Conservation (phyloP, 805 yeast genomes). For the Zygosaccharomyces pseudorouxii region DNA sequence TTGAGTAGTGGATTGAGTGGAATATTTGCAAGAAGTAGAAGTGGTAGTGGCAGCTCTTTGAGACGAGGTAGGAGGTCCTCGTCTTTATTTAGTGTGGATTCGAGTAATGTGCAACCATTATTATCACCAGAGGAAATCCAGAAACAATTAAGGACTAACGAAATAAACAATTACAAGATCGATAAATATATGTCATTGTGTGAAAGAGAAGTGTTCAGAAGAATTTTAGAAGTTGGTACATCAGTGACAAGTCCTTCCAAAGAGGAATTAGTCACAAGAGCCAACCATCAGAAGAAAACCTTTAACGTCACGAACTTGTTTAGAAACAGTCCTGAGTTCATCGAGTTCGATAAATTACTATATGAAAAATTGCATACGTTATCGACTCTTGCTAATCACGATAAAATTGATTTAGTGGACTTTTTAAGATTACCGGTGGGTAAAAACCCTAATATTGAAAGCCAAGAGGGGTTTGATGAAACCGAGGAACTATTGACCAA, state of each 20-base stretch:
- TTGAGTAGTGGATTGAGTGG: constrained; percentile 35
- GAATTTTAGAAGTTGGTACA: constrained; percentile 32
- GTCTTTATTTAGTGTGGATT: constrained; percentile 29
- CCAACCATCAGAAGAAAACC: constrained; percentile 8
- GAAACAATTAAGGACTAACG: constrained; percentile 26
- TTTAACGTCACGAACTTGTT: constrained; percentile 27
- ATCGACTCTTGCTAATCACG: constrained; percentile 18
- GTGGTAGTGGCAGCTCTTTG: constrained; percentile 26
- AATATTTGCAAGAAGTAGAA: constrained; percentile 34
- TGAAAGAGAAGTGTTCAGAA: constrained; percentile 29
- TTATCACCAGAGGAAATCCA: constrained; percentile 33
- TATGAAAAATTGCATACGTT: constrained; percentile 23
- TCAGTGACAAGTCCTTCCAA: constrained; percentile 24
- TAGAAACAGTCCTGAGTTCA: constrained; percentile 32
- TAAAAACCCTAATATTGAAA: neutral
- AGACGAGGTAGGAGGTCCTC: constrained; percentile 31
- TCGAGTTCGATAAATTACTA: constrained; percentile 27
- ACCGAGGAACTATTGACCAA: constrained; percentile 18
- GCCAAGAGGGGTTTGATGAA: constrained; percentile 10
- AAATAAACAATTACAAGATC: constrained; percentile 24
- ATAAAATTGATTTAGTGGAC: constrained; percentile 22
- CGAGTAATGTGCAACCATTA: constrained; percentile 24
- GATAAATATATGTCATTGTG: constrained; percentile 32
- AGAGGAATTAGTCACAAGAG: constrained; percentile 7
- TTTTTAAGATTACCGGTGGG: constrained; percentile 24